Percentiles rank a stretch among this genome's conserved stretches.
These are phyloP conservation scores for Globisporangium okanoganense DNA, from an alignment of 352 stramenopile genomes.

Conservation along the genomic window DNA sequence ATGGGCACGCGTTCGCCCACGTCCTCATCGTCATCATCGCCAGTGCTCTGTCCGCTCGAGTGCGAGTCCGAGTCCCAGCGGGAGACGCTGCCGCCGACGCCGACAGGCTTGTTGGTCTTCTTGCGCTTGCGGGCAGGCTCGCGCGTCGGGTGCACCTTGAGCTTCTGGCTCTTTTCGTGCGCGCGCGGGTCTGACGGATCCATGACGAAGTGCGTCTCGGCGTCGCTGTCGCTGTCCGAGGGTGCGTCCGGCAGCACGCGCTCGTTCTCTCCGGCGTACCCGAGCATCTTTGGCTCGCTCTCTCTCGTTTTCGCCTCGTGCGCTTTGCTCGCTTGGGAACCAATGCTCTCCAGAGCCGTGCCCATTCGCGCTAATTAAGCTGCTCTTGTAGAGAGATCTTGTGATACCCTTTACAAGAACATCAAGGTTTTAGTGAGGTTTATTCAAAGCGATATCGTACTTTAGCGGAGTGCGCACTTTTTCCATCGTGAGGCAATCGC, in stretches of 20 bases:
- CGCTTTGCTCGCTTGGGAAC: slow-evolving; percentile 9
- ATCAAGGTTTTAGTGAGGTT: slow-evolving; percentile 11
- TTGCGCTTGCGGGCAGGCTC: slow-evolving; percentile 10
- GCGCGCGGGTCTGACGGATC: slow-evolving; percentile 74
- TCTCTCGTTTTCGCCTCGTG: not conserved
- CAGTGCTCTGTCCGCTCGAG: slow-evolving; percentile 8
- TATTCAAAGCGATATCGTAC: slow-evolving; percentile 8
- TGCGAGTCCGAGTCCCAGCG: slow-evolving; percentile 69
- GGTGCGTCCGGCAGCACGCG: slow-evolving; percentile 26
- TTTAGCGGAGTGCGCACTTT: slow-evolving; percentile 1
- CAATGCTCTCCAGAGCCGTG: slow-evolving; percentile 14
- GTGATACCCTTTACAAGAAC: slow-evolving; percentile 15
- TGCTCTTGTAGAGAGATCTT: slow-evolving; percentile 14
- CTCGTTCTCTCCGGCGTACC: slow-evolving; percentile 28
- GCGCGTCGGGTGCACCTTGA: slow-evolving; percentile 30
- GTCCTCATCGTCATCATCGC: slow-evolving; percentile 24
- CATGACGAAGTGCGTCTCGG: slow-evolving; percentile 57
- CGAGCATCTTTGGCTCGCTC: slow-evolving; percentile 18
- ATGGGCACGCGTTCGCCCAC: slow-evolving; percentile 40
- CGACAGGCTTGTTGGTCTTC: slow-evolving; percentile 16
- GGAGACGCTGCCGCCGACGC: slow-evolving; percentile 17
- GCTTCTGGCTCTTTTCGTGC: slow-evolving; percentile 33
- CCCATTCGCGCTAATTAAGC: not conserved
- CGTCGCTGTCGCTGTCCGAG: slow-evolving; percentile 39
- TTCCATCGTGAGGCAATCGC: not conserved